Evolutionary conservation across 352 stramenopile genomes (phyloP).

Genomic region (Globisporangium heterothallicum): DNA sequence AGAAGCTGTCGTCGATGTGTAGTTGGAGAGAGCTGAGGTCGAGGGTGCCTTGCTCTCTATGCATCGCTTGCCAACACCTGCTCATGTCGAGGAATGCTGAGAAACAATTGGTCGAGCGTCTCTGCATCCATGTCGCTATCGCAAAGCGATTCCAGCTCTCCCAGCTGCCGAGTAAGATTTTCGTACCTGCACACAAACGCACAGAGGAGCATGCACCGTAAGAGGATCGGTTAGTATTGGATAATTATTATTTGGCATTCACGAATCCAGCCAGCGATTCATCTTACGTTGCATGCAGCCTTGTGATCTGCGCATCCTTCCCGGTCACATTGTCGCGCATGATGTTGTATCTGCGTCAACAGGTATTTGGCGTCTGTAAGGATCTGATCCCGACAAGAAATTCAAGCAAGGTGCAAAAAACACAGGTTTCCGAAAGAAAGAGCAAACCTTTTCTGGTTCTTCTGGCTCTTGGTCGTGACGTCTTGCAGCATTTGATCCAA

Average conservation of each 20-base stretch:
- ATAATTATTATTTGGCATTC: neutral
- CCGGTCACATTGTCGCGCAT: conserved; percentile 23
- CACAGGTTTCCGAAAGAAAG: neutral
- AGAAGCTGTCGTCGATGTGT: conserved; percentile 72
- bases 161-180: conserved; percentile 31
- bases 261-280: neutral
- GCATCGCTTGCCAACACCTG: conserved; percentile 15
- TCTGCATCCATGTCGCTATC: conserved; percentile 29
- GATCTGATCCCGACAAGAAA: too few species aligned
- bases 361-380: too few species aligned
- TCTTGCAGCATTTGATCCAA: conserved; percentile 30
- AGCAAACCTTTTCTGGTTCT: conserved; percentile 38
- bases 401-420: neutral
- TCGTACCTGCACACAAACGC: conserved; percentile 25
- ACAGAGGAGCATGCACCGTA: neutral
- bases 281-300: conserved; percentile 13
- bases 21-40: conserved; percentile 6
- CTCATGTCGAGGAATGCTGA: conserved; percentile 35
- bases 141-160: conserved; percentile 35
- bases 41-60: neutral
- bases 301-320: conserved; percentile 21
- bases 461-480: conserved; percentile 29
- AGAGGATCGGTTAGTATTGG: neutral
- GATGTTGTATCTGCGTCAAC: conserved; percentile 30
- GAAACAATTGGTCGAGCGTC: conserved; percentile 41